These are phyloP conservation scores for Carex pumila DNA, from an alignment of 176 grass and related monocot species.

Conservation along the genomic window DNA sequence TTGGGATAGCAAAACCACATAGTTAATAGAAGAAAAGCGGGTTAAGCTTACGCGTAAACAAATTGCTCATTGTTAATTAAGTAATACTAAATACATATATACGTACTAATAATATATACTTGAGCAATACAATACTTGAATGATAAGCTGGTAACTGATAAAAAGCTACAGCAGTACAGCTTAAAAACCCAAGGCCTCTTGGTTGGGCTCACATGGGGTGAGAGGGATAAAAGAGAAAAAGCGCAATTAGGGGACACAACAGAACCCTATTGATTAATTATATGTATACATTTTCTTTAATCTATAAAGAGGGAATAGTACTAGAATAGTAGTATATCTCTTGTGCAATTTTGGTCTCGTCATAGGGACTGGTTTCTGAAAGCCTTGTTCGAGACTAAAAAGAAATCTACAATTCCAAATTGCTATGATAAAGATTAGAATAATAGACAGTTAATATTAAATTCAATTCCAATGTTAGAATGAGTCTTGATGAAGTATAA, in stretches of 20 bases:
- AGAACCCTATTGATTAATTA: neutral
- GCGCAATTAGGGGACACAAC: neutral
- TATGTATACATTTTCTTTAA: neutral
- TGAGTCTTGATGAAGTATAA: constrained; percentile 2
- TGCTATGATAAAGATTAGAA: constrained; percentile 10
- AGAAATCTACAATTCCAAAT: neutral
- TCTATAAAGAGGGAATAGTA: neutral
- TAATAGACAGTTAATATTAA: neutral
- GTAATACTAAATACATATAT: neutral
- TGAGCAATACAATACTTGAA: constrained; percentile 15
- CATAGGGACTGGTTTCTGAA: neutral
- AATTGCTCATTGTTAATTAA: neutral
- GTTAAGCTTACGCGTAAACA: neutral
- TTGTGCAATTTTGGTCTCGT: neutral
- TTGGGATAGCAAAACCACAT: neutral
- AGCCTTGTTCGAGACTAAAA: neutral
- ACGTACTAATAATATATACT: constrained; percentile 17
- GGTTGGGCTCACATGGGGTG: constrained; percentile 37
- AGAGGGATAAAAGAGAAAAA: constrained; percentile 37
- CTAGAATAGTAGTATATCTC: neutral
- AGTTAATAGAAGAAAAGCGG: neutral
- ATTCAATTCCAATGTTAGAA: neutral
- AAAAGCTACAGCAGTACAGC: constrained; percentile 42
- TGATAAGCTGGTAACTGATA: constrained; percentile 24
- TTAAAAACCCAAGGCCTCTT: constrained; percentile 29